These are phyloP conservation scores for Ilyonectria destructans DNA, from an alignment of 2,329 filamentous ascomycete species.

Conservation along the genomic window DNA sequence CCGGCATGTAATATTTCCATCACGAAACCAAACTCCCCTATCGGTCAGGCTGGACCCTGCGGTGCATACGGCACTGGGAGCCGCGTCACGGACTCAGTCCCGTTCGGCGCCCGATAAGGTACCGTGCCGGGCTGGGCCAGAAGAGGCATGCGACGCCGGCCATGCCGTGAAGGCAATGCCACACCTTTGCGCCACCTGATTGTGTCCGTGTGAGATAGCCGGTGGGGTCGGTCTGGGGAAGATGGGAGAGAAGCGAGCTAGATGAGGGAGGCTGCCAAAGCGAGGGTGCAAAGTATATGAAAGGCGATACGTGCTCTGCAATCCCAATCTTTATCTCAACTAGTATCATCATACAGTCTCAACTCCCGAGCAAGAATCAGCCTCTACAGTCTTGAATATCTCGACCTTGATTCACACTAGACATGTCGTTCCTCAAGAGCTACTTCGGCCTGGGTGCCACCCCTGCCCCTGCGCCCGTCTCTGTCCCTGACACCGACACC, in stretches of 20 bases:
- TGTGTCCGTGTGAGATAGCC: conserved; percentile 19
- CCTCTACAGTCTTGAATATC: conserved; percentile 1
- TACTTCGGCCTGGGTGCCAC: conserved; percentile 18
- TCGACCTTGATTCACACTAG: not conserved
- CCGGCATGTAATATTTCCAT: not conserved
- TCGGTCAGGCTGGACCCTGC: conserved; percentile 11
- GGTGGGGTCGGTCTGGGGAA: conserved; percentile 22
- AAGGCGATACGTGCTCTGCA: conserved; percentile 13
- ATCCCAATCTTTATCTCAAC: conserved; percentile 15
- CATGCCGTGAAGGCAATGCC: conserved; percentile 4
- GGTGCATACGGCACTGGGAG: conserved; percentile 13
- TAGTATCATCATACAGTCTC: conserved; percentile 1
- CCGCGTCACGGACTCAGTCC: conserved; percentile 11
- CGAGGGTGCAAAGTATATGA: conserved; percentile 20
- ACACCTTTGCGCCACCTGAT: conserved; percentile 19
- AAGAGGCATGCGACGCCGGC: conserved; percentile 6
- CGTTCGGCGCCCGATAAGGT: conserved; percentile 5
- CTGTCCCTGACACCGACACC: not conserved
- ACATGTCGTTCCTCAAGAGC: conserved; percentile 23
- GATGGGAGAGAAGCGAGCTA: conserved; percentile 6
- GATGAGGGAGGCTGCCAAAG: not conserved
- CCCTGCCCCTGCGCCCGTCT: not conserved
- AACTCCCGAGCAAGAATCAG: conserved; percentile 10
- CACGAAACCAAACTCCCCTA: conserved; percentile 8
- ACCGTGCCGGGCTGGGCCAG: conserved; percentile 17